phyloP scores from a whole-genome alignment of 306 rosid genomes.

The Cyclanthera cordifolia region DNA sequence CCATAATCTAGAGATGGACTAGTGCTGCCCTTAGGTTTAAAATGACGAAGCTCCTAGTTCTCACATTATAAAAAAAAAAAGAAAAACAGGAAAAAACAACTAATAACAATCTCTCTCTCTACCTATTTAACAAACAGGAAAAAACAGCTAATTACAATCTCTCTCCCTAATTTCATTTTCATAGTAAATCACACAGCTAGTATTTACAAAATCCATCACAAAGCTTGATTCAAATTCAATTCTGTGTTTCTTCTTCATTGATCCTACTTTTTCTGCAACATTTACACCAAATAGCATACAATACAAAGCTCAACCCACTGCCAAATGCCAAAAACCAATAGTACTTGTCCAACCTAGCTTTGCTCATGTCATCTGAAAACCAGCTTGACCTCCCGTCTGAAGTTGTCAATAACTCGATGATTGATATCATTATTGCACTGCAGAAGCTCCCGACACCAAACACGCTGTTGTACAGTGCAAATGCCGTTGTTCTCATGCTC shows the following conservation, averaged over 20 bases:
- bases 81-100: too few relatives aligned
- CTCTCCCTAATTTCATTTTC: not conserved
- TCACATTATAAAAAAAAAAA: too few relatives aligned
- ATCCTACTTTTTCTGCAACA: constrained; percentile 33
- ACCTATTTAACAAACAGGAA: not conserved
- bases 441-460: constrained; percentile 90
- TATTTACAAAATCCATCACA: constrained; percentile 9
- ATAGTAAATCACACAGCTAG: not conserved
- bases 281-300: constrained; percentile 47
- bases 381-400: constrained; percentile 46
- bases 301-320: constrained; percentile 37
- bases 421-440: constrained; percentile 63
- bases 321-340: constrained; percentile 64
- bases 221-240: constrained; percentile 24
- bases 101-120: not conserved
- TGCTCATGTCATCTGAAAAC: constrained; percentile 77
- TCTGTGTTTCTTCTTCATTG: constrained; percentile 21
- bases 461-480: constrained; percentile 71
- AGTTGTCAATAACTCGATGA: constrained; percentile 41
- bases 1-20: too few relatives aligned
- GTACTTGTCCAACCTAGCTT: constrained; percentile 63
- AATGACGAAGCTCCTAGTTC: too few relatives aligned
- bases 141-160: not conserved
- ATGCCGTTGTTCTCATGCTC: constrained; percentile 73
- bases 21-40: too few relatives aligned